Evolutionary conservation across 306 rosid species (phyloP), one percentile per base, ranked within the genome.

Genomic region (Cyamopsis tetragonoloba): DNA sequence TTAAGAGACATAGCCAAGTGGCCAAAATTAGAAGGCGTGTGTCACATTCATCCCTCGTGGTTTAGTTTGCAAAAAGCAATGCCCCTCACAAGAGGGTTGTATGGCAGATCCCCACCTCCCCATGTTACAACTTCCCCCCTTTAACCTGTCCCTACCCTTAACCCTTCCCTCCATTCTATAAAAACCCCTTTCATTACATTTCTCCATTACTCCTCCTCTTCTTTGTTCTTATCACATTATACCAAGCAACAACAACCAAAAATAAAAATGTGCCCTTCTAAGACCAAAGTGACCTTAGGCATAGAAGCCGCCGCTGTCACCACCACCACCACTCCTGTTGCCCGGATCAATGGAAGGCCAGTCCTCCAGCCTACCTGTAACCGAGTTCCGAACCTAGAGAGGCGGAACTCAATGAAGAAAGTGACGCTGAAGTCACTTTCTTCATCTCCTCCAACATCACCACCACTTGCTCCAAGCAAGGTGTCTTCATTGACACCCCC

Each of bases 351-450:
- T 32, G 89, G 96, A 66, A 78, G 96, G 28, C 89, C 85, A 1
- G 96, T 90, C 39, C 96, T 95, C 67, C 99, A 95, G 65, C 99
- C 97, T 7, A 88, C 91, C 12, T 83, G 89, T 23, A 93, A 89
- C 48, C 83, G 89, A 5, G 88, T 86, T 70, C 91, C 95, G 3
- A 76, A 48, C 71, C 86, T 89, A 2, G 96, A 92, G 20, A 73
- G 93, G 62, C 72, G 77, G 49, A 86, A 80, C 43, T 81, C 96
- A 0, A 77, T 86, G 8, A 93, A 86, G 80, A 93, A 86, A 81
- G 23, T 76, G 13, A 6, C 82, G 3, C 79, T 84, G 56, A 77
- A 81, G 59, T 77, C 90, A 48, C 83, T 79, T 18, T 71, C 81
- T 19, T 79, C 80, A 56, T 58, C 73, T 7, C 30, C 78, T 44